phyloP scores from a whole-genome alignment of 345 rosid species.

The Arabis alpina region DNA sequence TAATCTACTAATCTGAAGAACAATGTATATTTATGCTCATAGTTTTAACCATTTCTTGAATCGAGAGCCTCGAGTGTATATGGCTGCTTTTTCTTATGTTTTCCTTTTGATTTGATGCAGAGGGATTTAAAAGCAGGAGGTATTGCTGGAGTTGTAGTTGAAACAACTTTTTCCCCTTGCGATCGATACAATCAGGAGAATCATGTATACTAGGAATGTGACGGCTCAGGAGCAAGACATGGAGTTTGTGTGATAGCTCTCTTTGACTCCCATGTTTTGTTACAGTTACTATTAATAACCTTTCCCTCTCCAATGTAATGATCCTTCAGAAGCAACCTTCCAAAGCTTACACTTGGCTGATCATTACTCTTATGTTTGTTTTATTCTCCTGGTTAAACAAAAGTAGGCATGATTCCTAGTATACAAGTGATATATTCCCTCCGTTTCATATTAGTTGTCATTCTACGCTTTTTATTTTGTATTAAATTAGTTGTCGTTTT shows the following conservation, averaged over 20 bases:
- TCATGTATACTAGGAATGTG: too few relatives aligned
- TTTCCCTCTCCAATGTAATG: constrained; percentile 19
- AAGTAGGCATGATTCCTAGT: constrained; percentile 22
- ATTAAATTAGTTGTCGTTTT: too few relatives aligned
- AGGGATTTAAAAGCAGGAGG: constrained; percentile 93
- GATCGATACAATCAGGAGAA: constrained; percentile 80
- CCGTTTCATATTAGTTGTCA: too few relatives aligned
- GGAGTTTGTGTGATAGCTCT: constrained; percentile 43
- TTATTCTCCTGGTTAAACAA: constrained; percentile 51
- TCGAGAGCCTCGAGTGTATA: too few relatives aligned
- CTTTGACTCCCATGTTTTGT: constrained; percentile 26
- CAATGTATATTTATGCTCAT: too few relatives aligned
- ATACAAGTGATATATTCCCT: too few relatives aligned
- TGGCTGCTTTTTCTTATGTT: not conserved
- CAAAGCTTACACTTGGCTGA: constrained; percentile 19
- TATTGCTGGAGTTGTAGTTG: constrained; percentile 93
- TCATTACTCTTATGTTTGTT: constrained; percentile 30
- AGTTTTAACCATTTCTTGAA: not conserved
- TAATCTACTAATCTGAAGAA: not conserved
- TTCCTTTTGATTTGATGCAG: constrained; percentile 45
- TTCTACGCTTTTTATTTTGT: too few relatives aligned
- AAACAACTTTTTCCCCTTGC: constrained; percentile 84
- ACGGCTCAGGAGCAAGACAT: not conserved
- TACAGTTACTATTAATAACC: constrained; percentile 9
- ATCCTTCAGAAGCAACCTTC: constrained; percentile 28